Percentiles rank a stretch among this genome's conserved stretches.
Conservation (phyloP, 495 filamentous ascomycete species). For the Penicillium samsonianum region DNA sequence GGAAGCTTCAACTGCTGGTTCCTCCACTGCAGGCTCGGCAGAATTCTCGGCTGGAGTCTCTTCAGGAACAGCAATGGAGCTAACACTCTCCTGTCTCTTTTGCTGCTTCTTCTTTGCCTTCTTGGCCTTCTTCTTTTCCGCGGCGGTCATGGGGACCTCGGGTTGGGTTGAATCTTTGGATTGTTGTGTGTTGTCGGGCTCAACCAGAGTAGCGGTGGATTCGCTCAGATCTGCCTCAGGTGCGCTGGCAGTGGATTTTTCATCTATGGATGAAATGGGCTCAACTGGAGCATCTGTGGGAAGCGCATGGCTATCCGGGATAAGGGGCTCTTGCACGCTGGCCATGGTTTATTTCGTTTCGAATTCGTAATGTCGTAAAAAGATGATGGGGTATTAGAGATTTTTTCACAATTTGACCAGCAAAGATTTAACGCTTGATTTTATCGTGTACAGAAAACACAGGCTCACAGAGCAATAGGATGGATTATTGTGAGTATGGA, state of each 20-base stretch:
- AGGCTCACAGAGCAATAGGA: constrained; percentile 10
- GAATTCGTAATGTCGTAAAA: constrained; percentile 15
- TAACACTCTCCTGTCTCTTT: constrained; percentile 13
- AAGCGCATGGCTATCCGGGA: constrained; percentile 7
- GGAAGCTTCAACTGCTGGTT: constrained; percentile 2
- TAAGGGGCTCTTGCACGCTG: constrained; percentile 4
- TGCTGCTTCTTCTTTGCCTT: constrained; percentile 11
- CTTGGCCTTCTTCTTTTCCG: constrained; percentile 12
- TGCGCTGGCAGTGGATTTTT: background rate
- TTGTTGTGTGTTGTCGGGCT: background rate
- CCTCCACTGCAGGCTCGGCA: constrained; percentile 6
- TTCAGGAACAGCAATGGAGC: constrained; percentile 2
- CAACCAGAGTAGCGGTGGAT: constrained; percentile 10
- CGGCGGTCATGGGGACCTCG: constrained; percentile 11
- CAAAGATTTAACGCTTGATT: constrained; percentile 14
- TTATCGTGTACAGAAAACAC: constrained; percentile 12
- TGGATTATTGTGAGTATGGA: constrained; percentile 9
- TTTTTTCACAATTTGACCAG: constrained; percentile 15
- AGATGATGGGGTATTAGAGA: constrained; percentile 10
- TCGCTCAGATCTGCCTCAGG: constrained; percentile 1
- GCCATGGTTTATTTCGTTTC: constrained; percentile 14
- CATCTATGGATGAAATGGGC: background rate
- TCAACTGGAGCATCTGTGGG: constrained; percentile 4
- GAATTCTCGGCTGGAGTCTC: constrained; percentile 3
- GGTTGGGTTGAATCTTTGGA: constrained; percentile 4